Percentiles rank a stretch among this genome's conserved stretches.
Conservation (phyloP, 2,329 filamentous ascomycete genomes). For the Emmonsiellopsis sp. region DNA sequence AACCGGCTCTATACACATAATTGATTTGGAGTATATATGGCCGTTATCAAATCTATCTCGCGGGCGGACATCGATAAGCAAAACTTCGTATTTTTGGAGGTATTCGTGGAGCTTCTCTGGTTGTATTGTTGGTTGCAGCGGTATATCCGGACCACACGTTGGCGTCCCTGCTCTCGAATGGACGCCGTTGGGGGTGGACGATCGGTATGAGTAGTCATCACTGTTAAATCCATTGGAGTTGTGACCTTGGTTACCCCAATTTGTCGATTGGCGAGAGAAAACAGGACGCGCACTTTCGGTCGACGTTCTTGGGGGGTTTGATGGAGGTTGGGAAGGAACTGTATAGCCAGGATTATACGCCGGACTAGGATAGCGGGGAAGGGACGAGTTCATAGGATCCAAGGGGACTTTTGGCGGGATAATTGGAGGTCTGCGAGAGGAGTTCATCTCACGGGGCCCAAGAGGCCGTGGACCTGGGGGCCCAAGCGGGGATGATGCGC, state of each 20-base stretch:
- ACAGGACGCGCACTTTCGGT: conserved; percentile 31
- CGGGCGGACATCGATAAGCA: conserved; percentile 77
- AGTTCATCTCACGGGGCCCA: conserved; percentile 36
- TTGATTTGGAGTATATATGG: conserved; percentile 73
- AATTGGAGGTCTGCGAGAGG: conserved; percentile 23
- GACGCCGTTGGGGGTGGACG: conserved; percentile 34
- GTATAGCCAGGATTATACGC: conserved; percentile 38
- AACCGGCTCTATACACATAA: conserved; percentile 85
- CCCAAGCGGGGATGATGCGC: not conserved
- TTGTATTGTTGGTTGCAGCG: conserved; percentile 52
- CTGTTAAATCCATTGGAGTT: conserved; percentile 24
- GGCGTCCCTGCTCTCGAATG: conserved; percentile 27
- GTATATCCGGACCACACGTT: conserved; percentile 39
- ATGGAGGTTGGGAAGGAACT: conserved; percentile 27
- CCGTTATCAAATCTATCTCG: conserved; percentile 77
- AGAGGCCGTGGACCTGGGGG: conserved; percentile 22
- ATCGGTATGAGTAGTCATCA: conserved; percentile 36
- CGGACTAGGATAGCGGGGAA: conserved; percentile 40
- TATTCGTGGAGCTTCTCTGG: conserved; percentile 63
- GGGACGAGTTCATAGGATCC: conserved; percentile 22
- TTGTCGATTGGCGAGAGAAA: conserved; percentile 2
- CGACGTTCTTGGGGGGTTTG: conserved; percentile 31
- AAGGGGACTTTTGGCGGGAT: conserved; percentile 36
- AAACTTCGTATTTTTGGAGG: conserved; percentile 54
- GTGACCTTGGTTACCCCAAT: conserved; percentile 17